Evolutionary conservation across 805 yeast species (phyloP), one percentile per base, ranked within the genome.

Genomic region (Blastobotrys muscicola): DNA sequence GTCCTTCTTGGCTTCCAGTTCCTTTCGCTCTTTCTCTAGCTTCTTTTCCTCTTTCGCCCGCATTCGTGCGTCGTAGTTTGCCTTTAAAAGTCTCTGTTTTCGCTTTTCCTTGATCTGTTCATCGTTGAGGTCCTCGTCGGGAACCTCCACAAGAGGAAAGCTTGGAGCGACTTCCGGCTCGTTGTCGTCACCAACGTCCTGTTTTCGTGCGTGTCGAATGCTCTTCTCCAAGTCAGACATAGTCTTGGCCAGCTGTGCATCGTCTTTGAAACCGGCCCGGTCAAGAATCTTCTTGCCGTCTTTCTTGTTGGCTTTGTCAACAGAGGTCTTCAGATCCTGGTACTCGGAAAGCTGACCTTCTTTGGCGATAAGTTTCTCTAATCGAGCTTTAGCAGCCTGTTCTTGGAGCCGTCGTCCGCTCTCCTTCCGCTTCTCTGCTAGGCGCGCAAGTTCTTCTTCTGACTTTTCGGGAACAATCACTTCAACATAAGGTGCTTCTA

Each of bases 321-420:
- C 59, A 45, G 74, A 73, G 23, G 69, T 74, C 53, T 70, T 73
- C 36, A 89, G 63, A 20, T 71, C 70, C 1, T 75, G 65, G 55
- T 80, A 86, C 59, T 89, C 86, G 38, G 72, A 80, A 50, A 69
- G 75, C 55, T 90, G 96, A 51, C 82, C 78, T 52, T 87, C 87
- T 51, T 84, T 82, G 59, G 86, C 86, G 11, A 76, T 69, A 38
- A 85, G 64, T 55, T 85, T 87, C 58, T 90, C 96, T 8, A 78
- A 61, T 44, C 98, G 69, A 51, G 80, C 81, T 55, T 80, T 82
- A 53, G 82, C 87, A 0, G 97, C 97, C 62, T 87, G 96, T 55
- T 85, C 94, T 64, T 92, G 97, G 48, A 94, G 69, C 50, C 94
- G 71, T 50, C 81, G 75, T 7, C 97, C 97, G 49, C 82, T 83